Base-by-base conservation (phyloP, 495 filamentous ascomycete species). In the Filosporella fistucella region DNA sequence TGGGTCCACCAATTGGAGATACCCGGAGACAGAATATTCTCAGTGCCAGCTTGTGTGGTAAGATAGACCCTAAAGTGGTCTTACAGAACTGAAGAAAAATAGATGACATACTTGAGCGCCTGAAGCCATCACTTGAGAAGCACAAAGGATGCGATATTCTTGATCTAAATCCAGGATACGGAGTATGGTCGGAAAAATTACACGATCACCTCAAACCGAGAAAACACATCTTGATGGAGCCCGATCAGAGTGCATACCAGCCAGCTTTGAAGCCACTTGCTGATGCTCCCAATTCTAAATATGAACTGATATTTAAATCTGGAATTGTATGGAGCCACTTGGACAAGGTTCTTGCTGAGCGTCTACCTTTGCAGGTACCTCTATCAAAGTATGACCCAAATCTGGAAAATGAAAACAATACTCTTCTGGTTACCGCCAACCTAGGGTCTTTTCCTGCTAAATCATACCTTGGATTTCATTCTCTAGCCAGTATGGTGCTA, bases 201-300 rank as follows among this genome's bases (percentile, higher is more conserved):
- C 81, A 94, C 57, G 74, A 89, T 1, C 67, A 71, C 29, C 67
- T 97, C 25, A 64, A 85, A 54, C 91, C 91, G 14, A 78, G 85
- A 37, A 80, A 75, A 0, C 91, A 97, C 70, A 64, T 96, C 24
- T 67, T 97, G 40, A 62, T 96, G 48, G 89, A 95, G 51, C 81
- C 81, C 1, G 70, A 81, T 36, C 48, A 66, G 1, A 46, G 63
- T 0, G 22, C 63, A 7, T 88, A 85, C 61, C 47, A 67, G 8
- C 69, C 74, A 0, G 72, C 80, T 47, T 77, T 94, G 17, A 54
- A 78, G 18, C 74, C 79, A 0, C 69, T 95, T 5, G 68, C 83
- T n/a, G 62, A 80, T 1, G 64, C 55, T 11, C 74, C 70, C 25
- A 73, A 63, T 48, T 77, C 80, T 4, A 70, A 62, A 45, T 88